Conservation (phyloP, 352 stramenopile genomes). For the Phytophthora fragariaefolia region DNA sequence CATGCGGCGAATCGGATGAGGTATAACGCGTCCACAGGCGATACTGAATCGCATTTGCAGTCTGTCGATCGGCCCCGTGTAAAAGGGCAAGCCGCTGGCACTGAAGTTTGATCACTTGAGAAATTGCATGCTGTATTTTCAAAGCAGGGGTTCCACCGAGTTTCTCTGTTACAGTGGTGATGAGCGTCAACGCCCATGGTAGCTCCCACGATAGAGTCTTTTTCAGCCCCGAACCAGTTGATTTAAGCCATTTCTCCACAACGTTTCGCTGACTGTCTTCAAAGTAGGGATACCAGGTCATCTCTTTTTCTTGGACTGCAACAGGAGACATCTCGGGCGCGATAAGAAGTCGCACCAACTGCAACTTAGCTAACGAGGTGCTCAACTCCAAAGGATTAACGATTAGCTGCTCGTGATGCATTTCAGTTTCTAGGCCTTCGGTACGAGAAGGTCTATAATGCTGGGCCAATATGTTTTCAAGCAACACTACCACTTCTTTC, state of each 20-base stretch:
- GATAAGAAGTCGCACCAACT: constrained; percentile 48
- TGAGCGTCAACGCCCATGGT: constrained; percentile 38
- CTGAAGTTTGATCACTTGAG: constrained; percentile 42
- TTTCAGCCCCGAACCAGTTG: constrained; percentile 40
- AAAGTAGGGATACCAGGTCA: constrained; percentile 75
- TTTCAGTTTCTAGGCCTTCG: background rate
- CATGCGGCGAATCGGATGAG: constrained; percentile 32
- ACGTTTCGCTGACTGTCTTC: constrained; percentile 51
- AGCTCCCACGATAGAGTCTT: constrained; percentile 29
- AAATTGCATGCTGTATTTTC: constrained; percentile 31
- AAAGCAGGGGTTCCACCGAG: constrained; percentile 13
- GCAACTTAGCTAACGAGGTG: constrained; percentile 45
- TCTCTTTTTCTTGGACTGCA: constrained; percentile 53
- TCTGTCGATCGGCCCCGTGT: constrained; percentile 36
- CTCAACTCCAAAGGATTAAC: constrained; percentile 28
- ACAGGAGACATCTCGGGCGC: constrained; percentile 32
- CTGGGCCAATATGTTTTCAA: constrained; percentile 11
- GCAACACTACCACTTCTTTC: constrained; percentile 19
- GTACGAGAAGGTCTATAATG: constrained; percentile 3
- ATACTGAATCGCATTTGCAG: constrained; percentile 25
- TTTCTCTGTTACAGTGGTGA: constrained; percentile 31
- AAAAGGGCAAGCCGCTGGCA: constrained; percentile 55
- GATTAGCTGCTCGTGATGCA: constrained; percentile 17
- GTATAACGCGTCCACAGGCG: constrained; percentile 64
- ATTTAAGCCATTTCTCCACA: constrained; percentile 75